Evolutionary conservation across 2,329 filamentous ascomycete genomes (phyloP), one percentile per base, ranked within the genome.

Genomic region (Penicillium sp.): DNA sequence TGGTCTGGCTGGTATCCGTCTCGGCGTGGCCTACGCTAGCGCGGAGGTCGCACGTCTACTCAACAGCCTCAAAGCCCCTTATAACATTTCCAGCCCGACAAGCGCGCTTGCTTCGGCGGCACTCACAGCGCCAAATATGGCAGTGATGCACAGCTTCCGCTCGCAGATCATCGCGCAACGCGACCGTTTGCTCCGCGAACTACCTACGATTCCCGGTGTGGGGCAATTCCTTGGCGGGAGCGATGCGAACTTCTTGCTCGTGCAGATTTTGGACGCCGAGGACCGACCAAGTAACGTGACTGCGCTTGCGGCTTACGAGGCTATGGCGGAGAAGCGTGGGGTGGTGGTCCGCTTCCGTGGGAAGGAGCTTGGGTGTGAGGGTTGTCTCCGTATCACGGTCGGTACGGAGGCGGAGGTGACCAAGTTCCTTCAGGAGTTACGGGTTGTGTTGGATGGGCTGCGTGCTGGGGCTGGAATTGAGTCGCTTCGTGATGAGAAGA

Each of bases 301-400:
- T 1, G 93, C 93, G 15, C 68, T 90, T 61, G 81, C 80, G 10
- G 85, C 91, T 7, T 98, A 98, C 68, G 83, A 94, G 71, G 77
- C 75, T 28, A 76, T 98, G 61, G 93, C 93, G 0, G 88, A 95
- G 75, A 79, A 82, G 35, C 84, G 82, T 65, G 89, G 91, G 1
- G 91, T 98, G 0, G 90, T 98, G 6, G 91, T 97, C 4, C 77
- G 93, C 47, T 98, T 97, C 70, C 78, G 93, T 60, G 93, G 93
- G 42, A 94, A 90, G 72, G 93, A 98, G 74, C 76, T 86, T 57
- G 91, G 90, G 4, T 98, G 93, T 66, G 69, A 84, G 37, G 93
- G 91, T 0, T 96, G 91, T 63, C 71, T 98, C 67, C 80, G 93
- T 48, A 88, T 97, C 58, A 98, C 93, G 0, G 82, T 98, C 12